phyloP scores from a whole-genome alignment of 2,329 filamentous ascomycete species.

The Verticillium albo-atrum region DNA sequence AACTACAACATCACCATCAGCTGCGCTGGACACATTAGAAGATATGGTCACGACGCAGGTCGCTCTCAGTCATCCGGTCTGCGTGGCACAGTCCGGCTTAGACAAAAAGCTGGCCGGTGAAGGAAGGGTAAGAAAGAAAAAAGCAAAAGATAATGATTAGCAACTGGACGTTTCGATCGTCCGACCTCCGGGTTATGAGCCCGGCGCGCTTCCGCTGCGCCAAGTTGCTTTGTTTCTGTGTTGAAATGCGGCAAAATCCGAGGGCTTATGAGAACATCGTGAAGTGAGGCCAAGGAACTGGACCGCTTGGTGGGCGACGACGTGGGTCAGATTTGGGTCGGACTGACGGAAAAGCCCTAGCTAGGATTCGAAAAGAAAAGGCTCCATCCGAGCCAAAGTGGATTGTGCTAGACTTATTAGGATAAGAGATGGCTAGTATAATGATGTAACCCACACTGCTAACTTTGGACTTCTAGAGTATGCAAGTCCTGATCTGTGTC shows the following conservation, averaged over 20 bases:
- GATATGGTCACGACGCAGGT: too few relatives aligned
- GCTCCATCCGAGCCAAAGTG: neutral
- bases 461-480: too few relatives aligned
- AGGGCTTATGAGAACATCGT: neutral
- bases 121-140: neutral
- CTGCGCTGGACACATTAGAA: too few relatives aligned
- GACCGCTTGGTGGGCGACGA: neutral
- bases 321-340: neutral
- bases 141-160: neutral
- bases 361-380: neutral
- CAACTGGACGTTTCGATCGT: conserved; percentile 1
- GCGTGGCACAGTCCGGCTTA: too few relatives aligned
- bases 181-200: conserved; percentile 3
- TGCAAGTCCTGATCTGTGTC: too few relatives aligned
- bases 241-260: neutral
- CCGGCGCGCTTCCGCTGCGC: conserved; percentile 3
- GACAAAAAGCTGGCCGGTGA: too few relatives aligned
- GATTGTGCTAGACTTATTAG: too few relatives aligned
- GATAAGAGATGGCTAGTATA: too few relatives aligned
- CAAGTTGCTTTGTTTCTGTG: neutral
- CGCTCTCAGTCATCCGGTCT: too few relatives aligned
- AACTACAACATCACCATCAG: too few relatives aligned
- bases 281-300: neutral
- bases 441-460: too few relatives aligned
- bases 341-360: neutral